Percentiles rank a stretch among this genome's conserved stretches.
phyloP scores from a whole-genome alignment of 2,329 filamentous ascomycete species.

The Chrysosporium keratinophilum region DNA sequence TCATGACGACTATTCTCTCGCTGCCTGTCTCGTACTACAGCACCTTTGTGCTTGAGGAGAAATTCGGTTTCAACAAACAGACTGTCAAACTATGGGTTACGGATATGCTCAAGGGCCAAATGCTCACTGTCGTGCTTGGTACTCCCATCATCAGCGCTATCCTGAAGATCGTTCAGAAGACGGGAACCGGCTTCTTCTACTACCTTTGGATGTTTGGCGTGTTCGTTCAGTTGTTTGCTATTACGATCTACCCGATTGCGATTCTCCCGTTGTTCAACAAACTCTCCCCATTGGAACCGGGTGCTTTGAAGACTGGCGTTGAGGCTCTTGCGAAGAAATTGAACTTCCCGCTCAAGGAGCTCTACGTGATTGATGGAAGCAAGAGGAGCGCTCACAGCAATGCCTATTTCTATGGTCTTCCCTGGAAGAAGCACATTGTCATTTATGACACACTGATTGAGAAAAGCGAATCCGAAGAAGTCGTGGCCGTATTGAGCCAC shows the following conservation, averaged over 20 bases:
- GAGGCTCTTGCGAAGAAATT: constrained; percentile 73
- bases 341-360: constrained; percentile 81
- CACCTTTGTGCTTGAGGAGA: constrained; percentile 91
- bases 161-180: constrained; percentile 86
- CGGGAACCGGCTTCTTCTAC: constrained; percentile 91
- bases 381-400: constrained; percentile 83
- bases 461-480: constrained; percentile 83
- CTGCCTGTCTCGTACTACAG: constrained; percentile 80
- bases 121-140: constrained; percentile 67
- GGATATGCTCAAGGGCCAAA: constrained; percentile 84
- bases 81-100: constrained; percentile 77
- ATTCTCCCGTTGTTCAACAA: constrained; percentile 98
- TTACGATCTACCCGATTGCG: constrained; percentile 88
- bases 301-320: constrained; percentile 75
- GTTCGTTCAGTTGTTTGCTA: constrained; percentile 81
- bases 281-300: constrained; percentile 79
- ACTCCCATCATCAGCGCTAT: constrained; percentile 86
- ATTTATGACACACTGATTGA: constrained; percentile 97
- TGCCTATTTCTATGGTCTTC: constrained; percentile 91
- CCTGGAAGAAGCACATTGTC: constrained; percentile 99
- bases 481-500: constrained; percentile 88
- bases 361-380: constrained; percentile 90
- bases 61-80: constrained; percentile 98
- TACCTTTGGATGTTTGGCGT: constrained; percentile 93
- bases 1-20: constrained; percentile 68